A percentile compares a stretch with the other conserved stretches of the same genome.
Conservation (phyloP, 2,329 filamentous ascomycete genomes). For the Davidsoniella eucalypti region DNA sequence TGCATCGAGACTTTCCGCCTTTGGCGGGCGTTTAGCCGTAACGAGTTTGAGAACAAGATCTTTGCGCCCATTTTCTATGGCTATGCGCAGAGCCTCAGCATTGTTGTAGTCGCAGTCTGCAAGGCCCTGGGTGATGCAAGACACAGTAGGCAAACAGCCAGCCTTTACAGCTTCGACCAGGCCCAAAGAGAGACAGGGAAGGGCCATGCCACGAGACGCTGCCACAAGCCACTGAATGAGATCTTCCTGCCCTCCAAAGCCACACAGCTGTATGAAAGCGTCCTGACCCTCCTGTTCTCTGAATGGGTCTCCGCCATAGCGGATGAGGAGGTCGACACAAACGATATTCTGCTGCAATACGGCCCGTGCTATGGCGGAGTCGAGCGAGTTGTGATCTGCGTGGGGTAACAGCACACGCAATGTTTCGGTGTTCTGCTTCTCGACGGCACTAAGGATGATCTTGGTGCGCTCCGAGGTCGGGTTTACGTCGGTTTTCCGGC, state of each 20-base stretch:
- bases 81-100: conserved; percentile 34
- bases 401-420: conserved; percentile 36
- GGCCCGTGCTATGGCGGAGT: conserved; percentile 32
- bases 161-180: conserved; percentile 34
- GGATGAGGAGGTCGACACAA: conserved; percentile 31
- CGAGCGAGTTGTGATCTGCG: conserved; percentile 33
- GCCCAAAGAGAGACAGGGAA: conserved; percentile 29
- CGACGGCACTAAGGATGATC: conserved; percentile 33
- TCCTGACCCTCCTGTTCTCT: conserved; percentile 34
- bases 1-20: conserved; percentile 29
- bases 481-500: conserved; percentile 29
- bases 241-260: conserved; percentile 27
- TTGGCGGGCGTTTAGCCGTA: conserved; percentile 35
- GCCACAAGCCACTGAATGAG: conserved; percentile 32
- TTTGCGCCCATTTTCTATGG: conserved; percentile 30
- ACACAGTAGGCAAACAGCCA: conserved; percentile 33
- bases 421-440: conserved; percentile 34
- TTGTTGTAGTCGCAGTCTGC: conserved; percentile 37
- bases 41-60: conserved; percentile 40
- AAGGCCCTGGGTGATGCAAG: conserved; percentile 32
- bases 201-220: conserved; percentile 30
- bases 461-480: conserved; percentile 30
- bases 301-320: conserved; percentile 32
- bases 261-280: conserved; percentile 36
- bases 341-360: conserved; percentile 27